Evolutionary conservation across 805 yeast genomes (phyloP).

Genomic region (Saturnispora besseyi): DNA sequence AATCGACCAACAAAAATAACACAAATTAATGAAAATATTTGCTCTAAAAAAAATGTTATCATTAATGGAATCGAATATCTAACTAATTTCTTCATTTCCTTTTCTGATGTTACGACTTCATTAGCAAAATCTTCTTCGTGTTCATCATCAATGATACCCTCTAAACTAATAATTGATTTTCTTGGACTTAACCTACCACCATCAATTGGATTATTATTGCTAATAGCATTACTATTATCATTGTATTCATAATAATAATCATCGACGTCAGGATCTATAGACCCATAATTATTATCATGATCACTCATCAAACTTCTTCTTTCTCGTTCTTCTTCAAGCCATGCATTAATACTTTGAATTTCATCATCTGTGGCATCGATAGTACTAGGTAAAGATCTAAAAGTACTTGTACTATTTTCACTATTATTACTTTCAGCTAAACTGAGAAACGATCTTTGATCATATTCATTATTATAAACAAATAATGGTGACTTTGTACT

Average conservation of each 20-base stretch:
- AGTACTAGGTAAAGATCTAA: slow-evolving; percentile 30
- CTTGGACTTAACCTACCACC: not conserved
- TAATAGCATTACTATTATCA: not conserved
- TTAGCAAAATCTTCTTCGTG: slow-evolving; percentile 27
- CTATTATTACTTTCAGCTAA: slow-evolving; percentile 22
- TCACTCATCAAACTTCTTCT: slow-evolving; percentile 21
- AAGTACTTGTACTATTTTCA: slow-evolving; percentile 23
- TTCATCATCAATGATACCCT: slow-evolving; percentile 10
- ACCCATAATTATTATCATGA: slow-evolving; percentile 16
- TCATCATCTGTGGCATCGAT: slow-evolving; percentile 28
- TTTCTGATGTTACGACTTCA: slow-evolving; percentile 19
- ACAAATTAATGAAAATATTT: slow-evolving; percentile 56
- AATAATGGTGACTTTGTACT: slow-evolving; percentile 30
- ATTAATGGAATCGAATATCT: slow-evolving; percentile 48
- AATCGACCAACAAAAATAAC: slow-evolving; percentile 70
- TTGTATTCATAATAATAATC: slow-evolving; percentile 8
- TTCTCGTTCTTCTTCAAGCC: slow-evolving; percentile 31
- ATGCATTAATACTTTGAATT: slow-evolving; percentile 24
- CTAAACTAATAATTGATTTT: slow-evolving; percentile 11
- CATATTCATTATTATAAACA: slow-evolving; percentile 26
- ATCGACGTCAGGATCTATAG: slow-evolving; percentile 17
- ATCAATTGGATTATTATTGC: not conserved
- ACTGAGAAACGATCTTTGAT: slow-evolving; percentile 30
- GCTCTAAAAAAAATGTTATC: slow-evolving; percentile 56
- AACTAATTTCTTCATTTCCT: slow-evolving; percentile 29